Evolutionary conservation across 78 protist species (phyloP).

Genomic region (Cavenderia fasciculata): DNA sequence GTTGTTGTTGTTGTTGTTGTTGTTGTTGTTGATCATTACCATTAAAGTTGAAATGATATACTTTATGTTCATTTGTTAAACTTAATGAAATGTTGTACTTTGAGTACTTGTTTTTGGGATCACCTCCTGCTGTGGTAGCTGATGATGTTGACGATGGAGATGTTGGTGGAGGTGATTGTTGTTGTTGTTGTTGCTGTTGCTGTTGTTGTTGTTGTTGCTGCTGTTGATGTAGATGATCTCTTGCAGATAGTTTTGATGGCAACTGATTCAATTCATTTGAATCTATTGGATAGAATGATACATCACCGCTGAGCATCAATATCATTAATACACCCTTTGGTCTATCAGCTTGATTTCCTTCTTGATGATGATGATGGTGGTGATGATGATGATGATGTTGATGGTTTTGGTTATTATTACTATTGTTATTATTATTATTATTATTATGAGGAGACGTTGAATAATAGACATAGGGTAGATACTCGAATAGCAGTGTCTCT

Average conservation of each 20-base stretch:
- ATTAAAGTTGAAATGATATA: neutral
- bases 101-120: constrained; percentile 36
- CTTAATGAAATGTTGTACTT: constrained; percentile 45
- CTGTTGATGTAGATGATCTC: neutral
- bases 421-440: constrained; percentile 1
- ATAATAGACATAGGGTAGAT: neutral
- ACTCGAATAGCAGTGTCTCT: constrained; percentile 8
- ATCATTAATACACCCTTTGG: constrained; percentile 51
- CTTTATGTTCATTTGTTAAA: constrained; percentile 12
- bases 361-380: neutral
- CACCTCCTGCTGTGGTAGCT: neutral
- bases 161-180: neutral
- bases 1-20: neutral
- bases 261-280: constrained; percentile 21
- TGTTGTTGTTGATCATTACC: neutral
- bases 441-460: neutral
- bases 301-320: constrained; percentile 63
- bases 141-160: neutral
- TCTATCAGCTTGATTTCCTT: neutral
- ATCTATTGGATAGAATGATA: constrained; percentile 52
- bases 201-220: neutral
- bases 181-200: neutral
- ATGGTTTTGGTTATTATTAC: neutral
- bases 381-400: constrained; percentile 9
- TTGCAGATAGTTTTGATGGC: constrained; percentile 4